Percentiles rank a stretch among this genome's conserved stretches.
Conservation (phyloP, 208 protist genomes). For the Vickermania ingenoplastis region DNA sequence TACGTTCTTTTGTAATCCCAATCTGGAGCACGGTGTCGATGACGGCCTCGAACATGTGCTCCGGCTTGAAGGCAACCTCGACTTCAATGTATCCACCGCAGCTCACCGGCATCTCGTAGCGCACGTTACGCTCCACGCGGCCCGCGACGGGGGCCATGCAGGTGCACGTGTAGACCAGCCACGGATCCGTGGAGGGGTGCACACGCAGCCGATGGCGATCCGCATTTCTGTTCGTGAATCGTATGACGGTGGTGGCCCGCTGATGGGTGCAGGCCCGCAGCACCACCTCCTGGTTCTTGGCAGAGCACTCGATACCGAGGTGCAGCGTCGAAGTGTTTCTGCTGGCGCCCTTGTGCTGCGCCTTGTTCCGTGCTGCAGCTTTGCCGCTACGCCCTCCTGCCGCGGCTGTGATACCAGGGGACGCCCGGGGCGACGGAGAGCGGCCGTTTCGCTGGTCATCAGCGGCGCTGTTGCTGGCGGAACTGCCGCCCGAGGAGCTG, state of each 20-base stretch:
- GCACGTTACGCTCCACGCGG: neutral
- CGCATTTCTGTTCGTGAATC: constrained; percentile 67
- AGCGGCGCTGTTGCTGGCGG: neutral
- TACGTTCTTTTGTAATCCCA: constrained; percentile 62
- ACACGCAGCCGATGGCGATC: constrained; percentile 49
- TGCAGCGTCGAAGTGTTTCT: neutral
- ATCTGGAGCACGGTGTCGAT: constrained; percentile 43
- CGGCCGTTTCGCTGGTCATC: neutral
- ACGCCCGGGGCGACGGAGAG: neutral
- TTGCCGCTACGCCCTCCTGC: neutral
- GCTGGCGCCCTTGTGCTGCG: neutral
- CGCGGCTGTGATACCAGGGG: neutral
- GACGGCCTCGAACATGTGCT: constrained; percentile 29
- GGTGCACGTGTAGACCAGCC: constrained; percentile 49
- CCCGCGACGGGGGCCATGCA: constrained; percentile 32
- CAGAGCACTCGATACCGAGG: constrained; percentile 47
- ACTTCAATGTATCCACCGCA: constrained; percentile 82
- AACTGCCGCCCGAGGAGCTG: neutral
- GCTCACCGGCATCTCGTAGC: constrained; percentile 18
- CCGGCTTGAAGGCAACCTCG: constrained; percentile 47
- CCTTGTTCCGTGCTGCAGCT: neutral
- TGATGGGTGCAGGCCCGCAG: constrained; percentile 27
- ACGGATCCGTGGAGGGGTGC: constrained; percentile 50
- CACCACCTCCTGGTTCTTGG: constrained; percentile 16
- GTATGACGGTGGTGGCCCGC: constrained; percentile 19